Evolutionary conservation across 2,329 filamentous ascomycete species (phyloP).

Genomic region (Cladophialophora yegresii): DNA sequence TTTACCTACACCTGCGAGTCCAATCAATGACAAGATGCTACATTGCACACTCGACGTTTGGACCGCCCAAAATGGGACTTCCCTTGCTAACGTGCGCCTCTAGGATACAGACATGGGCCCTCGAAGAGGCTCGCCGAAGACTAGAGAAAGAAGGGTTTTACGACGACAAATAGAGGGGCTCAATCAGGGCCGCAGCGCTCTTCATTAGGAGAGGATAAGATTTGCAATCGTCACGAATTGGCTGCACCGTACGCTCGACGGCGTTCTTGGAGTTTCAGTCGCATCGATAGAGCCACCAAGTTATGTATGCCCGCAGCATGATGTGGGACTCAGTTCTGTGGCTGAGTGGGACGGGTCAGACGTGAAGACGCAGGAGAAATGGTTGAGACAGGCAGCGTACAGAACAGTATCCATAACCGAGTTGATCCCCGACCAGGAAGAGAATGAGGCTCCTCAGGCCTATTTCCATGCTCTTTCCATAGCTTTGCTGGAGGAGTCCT

Average conservation of each 20-base stretch:
- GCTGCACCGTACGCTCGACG: background rate
- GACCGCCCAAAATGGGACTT: no score
- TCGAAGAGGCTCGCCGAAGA: constrained; percentile 92
- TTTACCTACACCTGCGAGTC: background rate
- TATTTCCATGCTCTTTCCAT: background rate
- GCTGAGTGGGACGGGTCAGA: background rate
- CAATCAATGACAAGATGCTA: background rate
- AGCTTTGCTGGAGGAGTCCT: background rate
- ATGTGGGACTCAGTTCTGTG: background rate
- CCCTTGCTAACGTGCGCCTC: constrained; percentile 12
- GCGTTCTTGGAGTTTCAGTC: constrained; percentile 1
- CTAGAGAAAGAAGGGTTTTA: constrained; percentile 95
- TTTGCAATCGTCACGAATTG: constrained; percentile 4
- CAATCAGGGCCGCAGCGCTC: background rate
- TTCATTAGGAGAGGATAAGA: background rate
- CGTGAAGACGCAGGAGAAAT: background rate
- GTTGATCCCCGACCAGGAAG: background rate
- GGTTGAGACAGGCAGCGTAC: background rate
- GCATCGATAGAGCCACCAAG: background rate
- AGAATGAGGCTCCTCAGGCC: background rate
- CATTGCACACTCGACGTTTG: background rate
- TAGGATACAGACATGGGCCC: constrained; percentile 98
- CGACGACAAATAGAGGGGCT: constrained; percentile 57
- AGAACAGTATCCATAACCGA: background rate
- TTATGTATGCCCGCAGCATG: background rate